These are phyloP conservation scores for Nepenthes mirabilis DNA, from an alignment of 148 eudicot species.

Conservation along the genomic window DNA sequence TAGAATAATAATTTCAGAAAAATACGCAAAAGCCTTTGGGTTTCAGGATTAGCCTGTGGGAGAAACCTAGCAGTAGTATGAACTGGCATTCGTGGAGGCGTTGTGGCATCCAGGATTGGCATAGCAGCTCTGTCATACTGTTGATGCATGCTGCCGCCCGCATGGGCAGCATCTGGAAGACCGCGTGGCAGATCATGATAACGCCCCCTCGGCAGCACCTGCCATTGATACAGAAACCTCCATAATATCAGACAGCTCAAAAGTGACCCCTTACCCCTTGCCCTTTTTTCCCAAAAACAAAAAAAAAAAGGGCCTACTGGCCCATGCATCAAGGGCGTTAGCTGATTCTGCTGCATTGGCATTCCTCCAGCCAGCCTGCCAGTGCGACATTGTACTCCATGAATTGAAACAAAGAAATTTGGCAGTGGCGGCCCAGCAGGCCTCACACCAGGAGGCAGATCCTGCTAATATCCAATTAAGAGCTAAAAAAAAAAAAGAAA, in stretches of 20 bases:
- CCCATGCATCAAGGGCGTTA: conserved; percentile 53
- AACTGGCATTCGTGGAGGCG: conserved; percentile 17
- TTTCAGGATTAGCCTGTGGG: conserved; percentile 59
- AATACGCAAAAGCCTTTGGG: conserved; percentile 63
- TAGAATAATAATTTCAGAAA: neutral
- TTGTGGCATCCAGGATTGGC: conserved; percentile 43
- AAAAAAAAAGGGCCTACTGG: conserved; percentile 26
- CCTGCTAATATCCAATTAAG: conserved; percentile 41
- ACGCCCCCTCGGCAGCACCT: conserved; percentile 74
- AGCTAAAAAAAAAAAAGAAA: no score
- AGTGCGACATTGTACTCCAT: conserved; percentile 63
- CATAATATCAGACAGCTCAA: neutral
- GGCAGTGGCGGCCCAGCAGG: conserved; percentile 63
- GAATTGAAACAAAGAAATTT: conserved; percentile 70
- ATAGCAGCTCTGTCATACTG: conserved; percentile 59
- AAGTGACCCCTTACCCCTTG: neutral
- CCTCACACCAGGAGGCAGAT: conserved; percentile 70
- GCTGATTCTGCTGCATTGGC: conserved; percentile 62
- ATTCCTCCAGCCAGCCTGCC: conserved; percentile 44
- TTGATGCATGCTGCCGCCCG: conserved; percentile 52
- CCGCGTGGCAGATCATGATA: conserved; percentile 48
- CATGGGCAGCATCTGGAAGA: conserved; percentile 36
- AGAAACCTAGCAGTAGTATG: conserved; percentile 69
- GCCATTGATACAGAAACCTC: neutral
- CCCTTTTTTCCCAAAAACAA: neutral